Conservation (phyloP, 805 yeast genomes). For the Wickerhamomyces queroliae region DNA sequence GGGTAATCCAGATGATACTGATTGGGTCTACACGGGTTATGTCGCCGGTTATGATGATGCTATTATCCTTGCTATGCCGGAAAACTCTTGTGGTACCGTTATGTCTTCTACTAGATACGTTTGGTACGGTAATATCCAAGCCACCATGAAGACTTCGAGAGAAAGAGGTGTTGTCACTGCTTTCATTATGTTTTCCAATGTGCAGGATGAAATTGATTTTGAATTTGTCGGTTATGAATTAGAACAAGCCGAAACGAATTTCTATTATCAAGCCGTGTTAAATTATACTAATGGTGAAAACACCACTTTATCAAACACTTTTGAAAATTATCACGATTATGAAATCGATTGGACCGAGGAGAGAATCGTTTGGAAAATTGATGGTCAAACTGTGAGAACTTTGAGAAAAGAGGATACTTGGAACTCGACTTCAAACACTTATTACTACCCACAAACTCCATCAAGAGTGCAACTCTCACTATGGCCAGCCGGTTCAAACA, state of each 20-base stretch:
- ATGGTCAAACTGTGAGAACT: conserved; percentile 63
- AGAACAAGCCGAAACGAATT: conserved; percentile 68
- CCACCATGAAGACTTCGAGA: conserved; percentile 67
- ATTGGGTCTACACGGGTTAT: conserved; percentile 65
- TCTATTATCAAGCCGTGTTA: conserved; percentile 67
- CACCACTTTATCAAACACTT: conserved; percentile 44
- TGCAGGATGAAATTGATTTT: conserved; percentile 85
- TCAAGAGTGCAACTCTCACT: conserved; percentile 64
- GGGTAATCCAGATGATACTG: conserved; percentile 64
- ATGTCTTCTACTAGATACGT: conserved; percentile 71
- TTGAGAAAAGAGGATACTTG: conserved; percentile 54
- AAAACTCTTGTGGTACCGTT: conserved; percentile 69
- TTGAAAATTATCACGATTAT: conserved; percentile 65
- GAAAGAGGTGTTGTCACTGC: conserved; percentile 83
- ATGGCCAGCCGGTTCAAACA: conserved; percentile 70
- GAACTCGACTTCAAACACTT: conserved; percentile 53
- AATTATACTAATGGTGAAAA: conserved; percentile 57
- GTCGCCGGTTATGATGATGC: conserved; percentile 49
- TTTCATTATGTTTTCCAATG: conserved; percentile 73
- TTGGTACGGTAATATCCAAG: conserved; percentile 83
- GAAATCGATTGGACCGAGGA: conserved; percentile 82
- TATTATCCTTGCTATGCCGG: conserved; percentile 72
- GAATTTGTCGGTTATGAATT: conserved; percentile 80
- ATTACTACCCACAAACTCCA: conserved; percentile 69
- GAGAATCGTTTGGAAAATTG: conserved; percentile 61